These are phyloP conservation scores for Salix koriyanagi DNA, from an alignment of 345 rosid species.

Conservation along the genomic window DNA sequence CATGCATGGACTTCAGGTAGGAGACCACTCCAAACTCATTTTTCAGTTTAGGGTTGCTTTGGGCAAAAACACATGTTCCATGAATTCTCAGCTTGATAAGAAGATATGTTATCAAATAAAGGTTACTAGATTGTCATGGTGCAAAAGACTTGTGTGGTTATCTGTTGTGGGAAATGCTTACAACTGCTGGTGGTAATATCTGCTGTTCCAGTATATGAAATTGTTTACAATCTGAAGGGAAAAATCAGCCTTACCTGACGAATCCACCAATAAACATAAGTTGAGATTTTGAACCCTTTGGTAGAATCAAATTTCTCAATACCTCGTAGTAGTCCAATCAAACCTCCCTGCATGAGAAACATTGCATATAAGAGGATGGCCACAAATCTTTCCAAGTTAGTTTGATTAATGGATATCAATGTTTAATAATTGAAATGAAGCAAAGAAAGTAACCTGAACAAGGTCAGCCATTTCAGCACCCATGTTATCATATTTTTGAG, in stretches of 20 bases:
- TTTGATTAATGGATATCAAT: neutral
- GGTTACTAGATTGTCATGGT: neutral
- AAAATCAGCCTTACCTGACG: slow-evolving; percentile 63
- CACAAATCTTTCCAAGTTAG: neutral
- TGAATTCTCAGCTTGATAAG: neutral
- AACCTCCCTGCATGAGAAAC: slow-evolving; percentile 64
- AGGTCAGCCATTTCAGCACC: slow-evolving; percentile 97
- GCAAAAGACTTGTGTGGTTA: neutral
- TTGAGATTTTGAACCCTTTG: slow-evolving; percentile 82
- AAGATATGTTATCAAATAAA: neutral
- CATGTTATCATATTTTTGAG: slow-evolving; percentile 83
- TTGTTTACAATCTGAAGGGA: neutral
- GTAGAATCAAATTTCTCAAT: slow-evolving; percentile 97
- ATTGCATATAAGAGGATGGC: neutral
- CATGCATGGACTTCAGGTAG: neutral
- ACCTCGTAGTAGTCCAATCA: slow-evolving; percentile 86
- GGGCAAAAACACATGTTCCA: neutral
- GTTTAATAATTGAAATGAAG: slow-evolving; percentile 1
- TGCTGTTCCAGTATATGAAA: neutral
- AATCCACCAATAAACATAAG: slow-evolving; percentile 98
- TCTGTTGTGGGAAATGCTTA: neutral
- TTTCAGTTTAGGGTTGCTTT: neutral
- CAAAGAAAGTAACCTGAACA: slow-evolving; percentile 63
- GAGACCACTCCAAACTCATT: neutral
- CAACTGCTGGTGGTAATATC: neutral